phyloP scores from a whole-genome alignment of 2,329 filamentous ascomycete genomes.

The Esteya vermicola region DNA sequence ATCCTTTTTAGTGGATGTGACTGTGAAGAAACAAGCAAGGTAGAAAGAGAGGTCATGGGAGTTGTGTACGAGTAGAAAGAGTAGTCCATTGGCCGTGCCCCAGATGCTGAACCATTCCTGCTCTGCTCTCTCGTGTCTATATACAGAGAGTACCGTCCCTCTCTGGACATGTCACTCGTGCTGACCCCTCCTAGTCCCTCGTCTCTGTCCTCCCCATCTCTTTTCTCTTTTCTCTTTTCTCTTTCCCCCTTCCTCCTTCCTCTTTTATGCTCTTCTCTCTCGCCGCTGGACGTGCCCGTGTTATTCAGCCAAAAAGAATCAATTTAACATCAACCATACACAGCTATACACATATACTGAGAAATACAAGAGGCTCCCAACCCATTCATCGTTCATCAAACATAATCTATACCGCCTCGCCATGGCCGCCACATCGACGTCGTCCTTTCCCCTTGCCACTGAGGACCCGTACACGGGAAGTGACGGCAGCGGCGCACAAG shows the following conservation, averaged over 20 bases:
- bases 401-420: constrained; percentile 6
- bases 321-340: not conserved
- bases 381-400: too few species aligned
- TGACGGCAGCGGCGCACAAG: constrained; percentile 13
- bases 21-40: too few species aligned
- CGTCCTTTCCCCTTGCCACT: constrained; percentile 28
- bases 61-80: not conserved
- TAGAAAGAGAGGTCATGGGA: not conserved
- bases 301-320: too few species aligned
- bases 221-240: not conserved
- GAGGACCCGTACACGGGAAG: constrained; percentile 22
- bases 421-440: constrained; percentile 24
- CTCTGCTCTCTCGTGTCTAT: too few species aligned
- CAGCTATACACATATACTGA: not conserved
- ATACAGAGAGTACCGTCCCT: not conserved
- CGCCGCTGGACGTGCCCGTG: constrained; percentile 4
- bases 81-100: not conserved
- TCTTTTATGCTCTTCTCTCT: not conserved
- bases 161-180: not conserved
- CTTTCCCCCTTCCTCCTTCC: not conserved
- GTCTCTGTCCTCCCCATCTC: not conserved
- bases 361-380: too few species aligned
- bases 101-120: too few species aligned
- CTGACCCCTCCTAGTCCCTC: not conserved
- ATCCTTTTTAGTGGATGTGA: not conserved